Evolutionary conservation across 2,329 filamentous ascomycete species (phyloP).

Genomic region (Pseudophaeomoniella oleicola): DNA sequence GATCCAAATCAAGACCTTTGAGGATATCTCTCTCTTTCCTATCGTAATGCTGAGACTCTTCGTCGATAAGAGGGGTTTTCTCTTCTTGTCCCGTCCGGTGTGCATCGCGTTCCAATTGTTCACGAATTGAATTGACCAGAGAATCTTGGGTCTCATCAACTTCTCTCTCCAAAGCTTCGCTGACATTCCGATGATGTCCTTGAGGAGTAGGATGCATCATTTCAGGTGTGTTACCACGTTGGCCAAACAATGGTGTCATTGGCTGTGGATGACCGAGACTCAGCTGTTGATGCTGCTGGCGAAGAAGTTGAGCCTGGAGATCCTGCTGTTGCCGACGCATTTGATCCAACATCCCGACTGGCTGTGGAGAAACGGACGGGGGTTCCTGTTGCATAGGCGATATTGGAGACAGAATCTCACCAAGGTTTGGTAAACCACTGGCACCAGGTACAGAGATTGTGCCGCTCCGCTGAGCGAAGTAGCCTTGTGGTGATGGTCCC

Average conservation of each 20-base stretch:
- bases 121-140: conserved; percentile 62
- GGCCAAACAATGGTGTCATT: conserved; percentile 8
- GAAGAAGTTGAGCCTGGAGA: conserved; percentile 39
- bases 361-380: conserved; percentile 15
- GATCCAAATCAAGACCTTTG: not conserved
- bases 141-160: conserved; percentile 79
- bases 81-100: conserved; percentile 11
- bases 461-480: conserved; percentile 22
- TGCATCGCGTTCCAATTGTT: conserved; percentile 46
- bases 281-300: conserved; percentile 30
- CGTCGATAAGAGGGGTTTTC: conserved; percentile 20
- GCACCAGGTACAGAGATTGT: conserved; percentile 45
- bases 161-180: conserved; percentile 65
- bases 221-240: conserved; percentile 22
- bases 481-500: conserved; percentile 24
- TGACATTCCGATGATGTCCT: conserved; percentile 56
- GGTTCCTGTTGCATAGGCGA: conserved; percentile 40
- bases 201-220: conserved; percentile 48
- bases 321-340: conserved; percentile 35
- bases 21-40: conserved; percentile 34
- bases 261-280: conserved; percentile 6
- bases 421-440: conserved; percentile 25
- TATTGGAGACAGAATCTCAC: conserved; percentile 44
- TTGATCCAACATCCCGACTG: conserved; percentile 25
- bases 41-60: conserved; percentile 16